These are phyloP conservation scores for Ecytonucleospora hepatopenaei DNA, from an alignment of 371 early-diverging fungal species.

Conservation along the genomic window DNA sequence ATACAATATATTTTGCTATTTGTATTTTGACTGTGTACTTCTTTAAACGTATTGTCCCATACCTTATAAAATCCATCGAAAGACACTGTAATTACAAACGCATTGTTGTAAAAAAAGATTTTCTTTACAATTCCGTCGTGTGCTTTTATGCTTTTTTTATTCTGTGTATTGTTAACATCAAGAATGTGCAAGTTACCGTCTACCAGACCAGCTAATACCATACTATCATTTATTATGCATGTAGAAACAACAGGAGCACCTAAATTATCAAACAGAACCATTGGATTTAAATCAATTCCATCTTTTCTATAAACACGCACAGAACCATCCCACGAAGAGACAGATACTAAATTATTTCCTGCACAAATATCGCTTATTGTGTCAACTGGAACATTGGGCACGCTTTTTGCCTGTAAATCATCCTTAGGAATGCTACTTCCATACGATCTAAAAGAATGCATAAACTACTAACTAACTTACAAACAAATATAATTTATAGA, in stretches of 20 bases:
- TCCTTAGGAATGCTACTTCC: background rate
- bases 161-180: slow-evolving; percentile 31
- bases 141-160: slow-evolving; percentile 18
- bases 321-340: slow-evolving; percentile 54
- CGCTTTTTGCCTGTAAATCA: slow-evolving; percentile 12
- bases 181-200: slow-evolving; percentile 45
- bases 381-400: slow-evolving; percentile 48
- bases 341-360: slow-evolving; percentile 32
- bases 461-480: too few relatives aligned
- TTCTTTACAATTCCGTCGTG: slow-evolving; percentile 47
- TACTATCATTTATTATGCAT: slow-evolving; percentile 37
- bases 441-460: too few relatives aligned
- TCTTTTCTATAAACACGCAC: slow-evolving; percentile 38
- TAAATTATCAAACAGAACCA: slow-evolving; percentile 11
- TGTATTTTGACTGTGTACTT: slow-evolving; percentile 62
- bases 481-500: too few relatives aligned
- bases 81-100: slow-evolving; percentile 68
- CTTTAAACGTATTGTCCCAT: slow-evolving; percentile 70
- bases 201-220: slow-evolving; percentile 41
- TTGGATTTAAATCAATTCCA: background rate
- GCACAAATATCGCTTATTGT: slow-evolving; percentile 45
- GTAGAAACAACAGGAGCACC: slow-evolving; percentile 48
- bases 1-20: slow-evolving; percentile 74
- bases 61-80: slow-evolving; percentile 87
- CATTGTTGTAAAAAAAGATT: slow-evolving; percentile 46